These are phyloP conservation scores for Przewalskia tangutica DNA, from an alignment of 257 asterid genomes.

Conservation along the genomic window DNA sequence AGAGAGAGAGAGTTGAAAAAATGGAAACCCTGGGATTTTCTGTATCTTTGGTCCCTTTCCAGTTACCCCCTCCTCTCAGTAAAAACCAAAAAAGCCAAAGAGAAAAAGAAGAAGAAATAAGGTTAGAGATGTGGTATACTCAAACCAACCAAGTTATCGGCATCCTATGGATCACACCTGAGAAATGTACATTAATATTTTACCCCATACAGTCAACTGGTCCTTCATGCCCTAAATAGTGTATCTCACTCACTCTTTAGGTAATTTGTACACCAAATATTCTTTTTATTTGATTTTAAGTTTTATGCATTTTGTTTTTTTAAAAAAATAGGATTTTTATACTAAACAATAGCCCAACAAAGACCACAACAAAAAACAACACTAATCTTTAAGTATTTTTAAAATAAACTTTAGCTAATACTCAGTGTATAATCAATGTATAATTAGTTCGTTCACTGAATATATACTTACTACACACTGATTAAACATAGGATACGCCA, in stretches of 20 bases:
- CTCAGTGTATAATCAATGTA: no score
- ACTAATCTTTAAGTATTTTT: no score
- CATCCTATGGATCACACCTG: background rate
- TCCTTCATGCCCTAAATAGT: background rate
- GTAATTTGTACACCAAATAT: background rate
- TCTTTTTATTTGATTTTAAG: no score
- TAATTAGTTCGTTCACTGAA: no score
- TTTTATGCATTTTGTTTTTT: background rate
- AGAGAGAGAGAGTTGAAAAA: background rate
- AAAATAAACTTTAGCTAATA: background rate
- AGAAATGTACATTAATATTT: background rate
- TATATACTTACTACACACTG: no score
- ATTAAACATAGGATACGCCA: no score
- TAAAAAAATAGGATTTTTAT: no score
- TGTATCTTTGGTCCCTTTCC: slow-evolving; percentile 16
- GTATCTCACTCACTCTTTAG: background rate
- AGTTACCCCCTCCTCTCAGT: background rate
- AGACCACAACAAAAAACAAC: no score
- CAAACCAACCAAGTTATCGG: background rate
- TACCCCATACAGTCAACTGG: background rate
- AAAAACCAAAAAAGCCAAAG: background rate
- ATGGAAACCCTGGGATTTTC: slow-evolving; percentile 21
- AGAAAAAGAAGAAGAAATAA: background rate
- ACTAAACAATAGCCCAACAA: no score
- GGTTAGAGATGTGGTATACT: background rate